Conservation (phyloP, 768 basidiomycete genomes). For the Tricholoma matsutake region DNA sequence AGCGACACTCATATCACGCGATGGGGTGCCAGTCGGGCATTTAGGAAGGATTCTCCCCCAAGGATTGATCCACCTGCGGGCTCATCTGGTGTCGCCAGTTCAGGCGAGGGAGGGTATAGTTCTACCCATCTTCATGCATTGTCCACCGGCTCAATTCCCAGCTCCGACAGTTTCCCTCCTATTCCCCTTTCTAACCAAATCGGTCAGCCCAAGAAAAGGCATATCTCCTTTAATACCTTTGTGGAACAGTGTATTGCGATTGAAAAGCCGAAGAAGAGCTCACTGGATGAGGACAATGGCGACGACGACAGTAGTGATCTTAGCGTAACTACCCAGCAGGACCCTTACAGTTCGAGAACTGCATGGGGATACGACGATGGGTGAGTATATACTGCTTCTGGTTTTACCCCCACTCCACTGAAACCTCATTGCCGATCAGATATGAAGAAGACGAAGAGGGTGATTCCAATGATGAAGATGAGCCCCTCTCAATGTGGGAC, state of each 20-base stretch:
- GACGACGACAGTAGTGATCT: slow-evolving; percentile 16
- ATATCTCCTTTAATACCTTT: slow-evolving; percentile 97
- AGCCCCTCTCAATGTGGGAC: slow-evolving; percentile 22
- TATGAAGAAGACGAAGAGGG: slow-evolving; percentile 65
- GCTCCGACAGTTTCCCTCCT: slow-evolving; percentile 11
- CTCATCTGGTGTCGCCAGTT: slow-evolving; percentile 9
- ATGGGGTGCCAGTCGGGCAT: slow-evolving; percentile 45
- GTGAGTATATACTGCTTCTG: slow-evolving; percentile 37
- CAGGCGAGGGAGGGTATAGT: slow-evolving; percentile 10
- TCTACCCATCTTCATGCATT: slow-evolving; percentile 23
- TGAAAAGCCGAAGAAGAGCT: slow-evolving; percentile 60
- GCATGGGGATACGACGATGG: slow-evolving; percentile 58
- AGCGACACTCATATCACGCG: slow-evolving; percentile 81
- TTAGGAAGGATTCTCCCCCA: slow-evolving; percentile 70
- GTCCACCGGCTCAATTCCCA: slow-evolving; percentile 10
- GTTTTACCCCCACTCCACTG: background rate
- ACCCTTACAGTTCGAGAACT: slow-evolving; percentile 18
- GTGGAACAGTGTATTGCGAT: slow-evolving; percentile 95
- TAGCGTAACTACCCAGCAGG: slow-evolving; percentile 2
- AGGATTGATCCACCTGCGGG: slow-evolving; percentile 45
- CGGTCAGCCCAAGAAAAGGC: slow-evolving; percentile 58
- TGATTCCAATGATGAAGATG: slow-evolving; percentile 39
- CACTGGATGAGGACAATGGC: slow-evolving; percentile 17
- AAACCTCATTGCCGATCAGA: slow-evolving; percentile 29
- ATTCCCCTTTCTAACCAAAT: background rate